phyloP scores from a whole-genome alignment of 1,139 yeast species.

The Geotrichum restrictum region DNA sequence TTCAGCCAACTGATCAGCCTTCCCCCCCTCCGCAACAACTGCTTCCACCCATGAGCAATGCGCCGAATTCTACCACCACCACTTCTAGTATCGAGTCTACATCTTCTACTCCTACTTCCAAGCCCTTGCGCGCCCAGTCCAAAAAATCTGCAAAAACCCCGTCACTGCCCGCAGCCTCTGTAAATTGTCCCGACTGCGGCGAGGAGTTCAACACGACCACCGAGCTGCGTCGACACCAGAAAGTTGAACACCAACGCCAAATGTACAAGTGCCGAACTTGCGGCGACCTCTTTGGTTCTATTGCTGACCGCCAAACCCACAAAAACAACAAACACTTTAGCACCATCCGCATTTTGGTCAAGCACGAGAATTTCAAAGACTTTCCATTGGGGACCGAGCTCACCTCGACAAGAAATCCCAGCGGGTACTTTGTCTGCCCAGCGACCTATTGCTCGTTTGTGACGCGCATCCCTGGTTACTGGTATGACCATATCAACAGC shows the following conservation, averaged over 20 bases:
- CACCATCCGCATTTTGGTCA: conserved; percentile 26
- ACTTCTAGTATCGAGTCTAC: not conserved
- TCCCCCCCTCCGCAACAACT: conserved; percentile 3
- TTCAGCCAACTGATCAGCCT: not conserved
- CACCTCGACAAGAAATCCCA: conserved; percentile 26
- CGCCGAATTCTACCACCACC: not conserved
- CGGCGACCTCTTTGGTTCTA: conserved; percentile 31
- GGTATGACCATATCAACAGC: conserved; percentile 33
- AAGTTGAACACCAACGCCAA: conserved; percentile 27
- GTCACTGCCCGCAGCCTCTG: conserved; percentile 2
- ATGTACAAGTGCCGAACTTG: conserved; percentile 33
- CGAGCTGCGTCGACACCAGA: conserved; percentile 31
- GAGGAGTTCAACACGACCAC: conserved; percentile 24
- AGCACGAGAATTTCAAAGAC: conserved; percentile 27
- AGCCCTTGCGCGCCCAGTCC: not conserved
- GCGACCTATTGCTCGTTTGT: conserved; percentile 30
- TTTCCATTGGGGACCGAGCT: conserved; percentile 26
- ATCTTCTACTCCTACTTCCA: not conserved
- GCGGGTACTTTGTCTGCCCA: conserved; percentile 32
- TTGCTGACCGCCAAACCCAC: conserved; percentile 34
- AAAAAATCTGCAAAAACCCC: not conserved
- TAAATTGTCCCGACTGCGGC: conserved; percentile 25
- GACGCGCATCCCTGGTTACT: conserved; percentile 33
- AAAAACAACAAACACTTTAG: conserved; percentile 33
- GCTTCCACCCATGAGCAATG: conserved; percentile 7